Percentiles rank a stretch among this genome's conserved stretches.
Conservation (phyloP, 306 rosid species). For the Acmispon strigosus region DNA sequence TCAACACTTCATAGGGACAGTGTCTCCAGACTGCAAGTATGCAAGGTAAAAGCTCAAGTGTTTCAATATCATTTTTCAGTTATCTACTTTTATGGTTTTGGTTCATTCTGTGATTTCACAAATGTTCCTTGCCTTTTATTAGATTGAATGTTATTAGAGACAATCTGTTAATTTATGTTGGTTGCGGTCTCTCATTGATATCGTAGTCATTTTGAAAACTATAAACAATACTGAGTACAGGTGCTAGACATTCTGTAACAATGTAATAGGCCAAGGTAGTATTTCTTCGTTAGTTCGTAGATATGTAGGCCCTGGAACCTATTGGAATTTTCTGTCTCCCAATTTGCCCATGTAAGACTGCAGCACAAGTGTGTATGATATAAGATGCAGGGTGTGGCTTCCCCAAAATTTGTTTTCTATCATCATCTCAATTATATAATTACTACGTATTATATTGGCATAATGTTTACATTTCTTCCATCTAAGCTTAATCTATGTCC, state of each 20-base stretch:
- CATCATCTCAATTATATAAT: background rate
- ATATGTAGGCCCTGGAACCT: constrained; percentile 1
- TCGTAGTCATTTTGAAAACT: constrained; percentile 2
- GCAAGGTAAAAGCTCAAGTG: constrained; percentile 40
- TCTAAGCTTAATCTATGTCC: background rate
- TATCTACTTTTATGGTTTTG: constrained; percentile 6
- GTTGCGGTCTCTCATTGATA: background rate
- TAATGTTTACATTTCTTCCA: constrained; percentile 5
- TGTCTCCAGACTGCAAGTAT: constrained; percentile 92
- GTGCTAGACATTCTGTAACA: background rate
- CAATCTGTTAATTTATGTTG: constrained; percentile 9
- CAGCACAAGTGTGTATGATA: background rate
- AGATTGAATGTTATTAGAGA: background rate
- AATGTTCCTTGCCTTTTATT: background rate
- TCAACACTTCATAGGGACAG: constrained; percentile 82
- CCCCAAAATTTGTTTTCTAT: background rate
- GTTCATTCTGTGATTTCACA: constrained; percentile 18
- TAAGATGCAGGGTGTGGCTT: constrained; percentile 14
- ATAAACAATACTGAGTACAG: background rate
- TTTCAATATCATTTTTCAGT: background rate
- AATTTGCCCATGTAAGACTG: background rate
- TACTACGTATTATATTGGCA: constrained; percentile 6
- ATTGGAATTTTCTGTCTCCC: background rate
- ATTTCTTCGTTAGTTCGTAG: constrained; percentile 1
- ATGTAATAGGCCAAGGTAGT: background rate